These are phyloP conservation scores for Nicotiana undulata DNA, from an alignment of 257 asterid genomes.

Conservation along the genomic window DNA sequence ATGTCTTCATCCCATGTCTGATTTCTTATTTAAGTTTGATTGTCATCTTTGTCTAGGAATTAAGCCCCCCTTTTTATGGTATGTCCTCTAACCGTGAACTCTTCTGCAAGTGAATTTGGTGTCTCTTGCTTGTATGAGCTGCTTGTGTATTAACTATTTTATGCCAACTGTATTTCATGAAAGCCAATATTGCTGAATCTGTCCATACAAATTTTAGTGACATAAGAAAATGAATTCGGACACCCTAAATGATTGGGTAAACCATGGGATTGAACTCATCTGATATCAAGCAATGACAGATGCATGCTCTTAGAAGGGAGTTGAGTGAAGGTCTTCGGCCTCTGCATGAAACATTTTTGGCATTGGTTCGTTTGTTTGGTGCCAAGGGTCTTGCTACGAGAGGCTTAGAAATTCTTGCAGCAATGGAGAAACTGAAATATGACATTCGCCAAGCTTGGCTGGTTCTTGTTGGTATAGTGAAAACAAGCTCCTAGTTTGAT, in stretches of 20 bases:
- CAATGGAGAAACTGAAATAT: conserved; percentile 90
- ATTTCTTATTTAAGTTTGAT: not conserved
- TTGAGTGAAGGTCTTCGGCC: conserved; percentile 96
- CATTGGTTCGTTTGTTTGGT: conserved; percentile 87
- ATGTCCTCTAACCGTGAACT: not conserved
- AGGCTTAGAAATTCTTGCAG: conserved; percentile 93
- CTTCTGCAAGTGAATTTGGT: not conserved
- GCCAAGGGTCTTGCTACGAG: conserved; percentile 74
- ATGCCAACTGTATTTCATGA: not conserved
- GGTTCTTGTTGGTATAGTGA: conserved; percentile 77
- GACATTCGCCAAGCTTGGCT: conserved; percentile 96
- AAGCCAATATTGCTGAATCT: not conserved
- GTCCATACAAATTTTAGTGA: not conserved
- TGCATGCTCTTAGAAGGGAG: conserved; percentile 96
- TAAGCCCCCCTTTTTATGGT: not conserved
- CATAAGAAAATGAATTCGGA: not conserved
- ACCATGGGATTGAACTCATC: not conserved
- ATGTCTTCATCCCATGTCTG: not conserved
- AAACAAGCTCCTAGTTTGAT: conserved; percentile 20
- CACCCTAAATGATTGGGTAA: not conserved
- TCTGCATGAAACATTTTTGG: conserved; percentile 86
- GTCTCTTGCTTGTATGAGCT: not conserved
- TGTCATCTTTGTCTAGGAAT: not conserved
- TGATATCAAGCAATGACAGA: conserved; percentile 40
- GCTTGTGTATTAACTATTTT: not conserved